phyloP scores from a whole-genome alignment of 176 grass and related monocot species.

The Carex scoparia region DNA sequence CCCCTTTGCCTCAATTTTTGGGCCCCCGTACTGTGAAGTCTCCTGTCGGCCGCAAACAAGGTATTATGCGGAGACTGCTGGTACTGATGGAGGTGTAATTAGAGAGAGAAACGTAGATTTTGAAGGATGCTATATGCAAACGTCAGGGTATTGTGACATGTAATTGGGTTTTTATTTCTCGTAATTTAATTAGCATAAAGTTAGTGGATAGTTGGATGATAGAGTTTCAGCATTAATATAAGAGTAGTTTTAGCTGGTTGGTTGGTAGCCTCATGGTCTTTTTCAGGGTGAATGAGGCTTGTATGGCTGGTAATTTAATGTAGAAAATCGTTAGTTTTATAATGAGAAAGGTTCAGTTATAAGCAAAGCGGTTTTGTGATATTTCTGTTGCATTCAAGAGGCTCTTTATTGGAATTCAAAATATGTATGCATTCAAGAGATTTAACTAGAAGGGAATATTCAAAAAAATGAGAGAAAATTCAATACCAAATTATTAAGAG shows the following conservation, averaged over 20 bases:
- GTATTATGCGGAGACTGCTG: constrained; percentile 58
- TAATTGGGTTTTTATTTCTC: constrained; percentile 32
- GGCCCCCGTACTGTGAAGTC: constrained; percentile 43
- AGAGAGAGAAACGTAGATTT: constrained; percentile 69
- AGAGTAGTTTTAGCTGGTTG: constrained; percentile 15
- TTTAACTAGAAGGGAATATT: no score
- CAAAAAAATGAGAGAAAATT: not conserved
- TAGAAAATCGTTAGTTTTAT: constrained; percentile 27
- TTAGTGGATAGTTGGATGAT: constrained; percentile 24
- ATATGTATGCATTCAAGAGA: no score
- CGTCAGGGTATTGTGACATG: constrained; percentile 84
- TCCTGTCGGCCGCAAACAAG: constrained; percentile 69
- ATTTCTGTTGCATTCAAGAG: not conserved
- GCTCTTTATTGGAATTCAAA: not conserved
- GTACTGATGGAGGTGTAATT: constrained; percentile 64
- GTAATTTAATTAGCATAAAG: constrained; percentile 27
- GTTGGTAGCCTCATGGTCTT: constrained; percentile 22
- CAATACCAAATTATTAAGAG: not conserved
- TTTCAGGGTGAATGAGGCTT: constrained; percentile 23
- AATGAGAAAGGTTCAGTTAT: constrained; percentile 22
- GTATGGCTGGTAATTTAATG: constrained; percentile 23
- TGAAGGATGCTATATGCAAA: constrained; percentile 77
- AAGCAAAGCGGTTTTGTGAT: not conserved
- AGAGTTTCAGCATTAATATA: constrained; percentile 10
- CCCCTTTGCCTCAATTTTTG: constrained; percentile 78